Evolutionary conservation across 1,139 yeast species (phyloP).

Genomic region (Zhuliangozyma parablackwelliae): DNA sequence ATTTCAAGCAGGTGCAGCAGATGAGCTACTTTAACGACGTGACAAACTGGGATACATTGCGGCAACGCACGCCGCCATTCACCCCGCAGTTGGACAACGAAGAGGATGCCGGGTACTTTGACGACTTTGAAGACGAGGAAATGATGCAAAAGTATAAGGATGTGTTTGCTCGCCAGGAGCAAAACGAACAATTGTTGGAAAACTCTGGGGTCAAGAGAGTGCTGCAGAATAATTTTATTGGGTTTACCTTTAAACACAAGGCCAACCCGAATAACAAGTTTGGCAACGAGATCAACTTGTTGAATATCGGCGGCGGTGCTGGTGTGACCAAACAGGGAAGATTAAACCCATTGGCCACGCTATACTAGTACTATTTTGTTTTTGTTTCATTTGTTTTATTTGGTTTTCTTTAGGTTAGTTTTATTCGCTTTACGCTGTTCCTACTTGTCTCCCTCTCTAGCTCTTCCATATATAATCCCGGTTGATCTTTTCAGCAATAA

Average conservation of each 20-base stretch:
- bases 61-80: conserved; percentile 81
- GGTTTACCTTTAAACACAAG: conserved; percentile 93
- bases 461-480: conserved; percentile 56
- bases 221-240: conserved; percentile 67
- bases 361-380: conserved; percentile 21
- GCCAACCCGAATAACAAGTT: conserved; percentile 57
- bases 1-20: conserved; percentile 73
- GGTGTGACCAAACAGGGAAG: conserved; percentile 13
- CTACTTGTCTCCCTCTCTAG: background rate
- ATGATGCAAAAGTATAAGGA: conserved; percentile 98
- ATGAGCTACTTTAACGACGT: conserved; percentile 83
- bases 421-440: background rate
- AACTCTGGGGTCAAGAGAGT: conserved; percentile 29
- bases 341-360: conserved; percentile 45
- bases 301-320: conserved; percentile 19
- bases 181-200: conserved; percentile 77
- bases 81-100: conserved; percentile 95
- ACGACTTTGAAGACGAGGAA: conserved; percentile 92
- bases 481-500: conserved; percentile 45
- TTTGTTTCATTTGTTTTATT: background rate
- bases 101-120: conserved; percentile 98
- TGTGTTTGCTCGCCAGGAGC: conserved; percentile 85
- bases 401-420: no score
- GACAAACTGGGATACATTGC: conserved; percentile 61
- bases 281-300: conserved; percentile 35